Conservation (phyloP, 2,329 filamentous ascomycete species). For the Cladosporium phlei region DNA sequence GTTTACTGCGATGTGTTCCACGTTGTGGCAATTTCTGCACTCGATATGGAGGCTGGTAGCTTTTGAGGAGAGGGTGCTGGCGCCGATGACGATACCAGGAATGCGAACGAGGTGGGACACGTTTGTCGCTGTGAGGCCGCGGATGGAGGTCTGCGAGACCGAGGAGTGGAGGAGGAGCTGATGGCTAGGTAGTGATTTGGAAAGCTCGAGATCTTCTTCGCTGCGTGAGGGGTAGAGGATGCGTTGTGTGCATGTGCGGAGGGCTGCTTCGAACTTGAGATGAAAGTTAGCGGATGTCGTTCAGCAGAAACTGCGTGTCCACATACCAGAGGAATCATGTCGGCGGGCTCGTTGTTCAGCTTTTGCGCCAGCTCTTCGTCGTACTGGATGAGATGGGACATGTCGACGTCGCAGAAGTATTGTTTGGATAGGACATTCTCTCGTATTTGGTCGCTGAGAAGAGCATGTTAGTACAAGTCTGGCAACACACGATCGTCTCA, state of each 20-base stretch:
- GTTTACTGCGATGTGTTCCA: conserved; percentile 64
- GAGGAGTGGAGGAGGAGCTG: conserved; percentile 93
- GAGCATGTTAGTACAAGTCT: conserved; percentile 28
- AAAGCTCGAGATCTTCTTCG: conserved; percentile 53
- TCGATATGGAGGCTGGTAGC: conserved; percentile 80
- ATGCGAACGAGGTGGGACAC: conserved; percentile 95
- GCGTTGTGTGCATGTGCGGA: conserved; percentile 85
- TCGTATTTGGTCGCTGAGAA: conserved; percentile 77
- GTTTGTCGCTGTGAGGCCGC: conserved; percentile 85
- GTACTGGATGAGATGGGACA: conserved; percentile 91
- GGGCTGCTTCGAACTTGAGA: conserved; percentile 76
- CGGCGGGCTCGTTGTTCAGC: conserved; percentile 81
- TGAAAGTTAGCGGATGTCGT: too few species aligned
- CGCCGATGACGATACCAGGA: conserved; percentile 94
- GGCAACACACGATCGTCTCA: too few species aligned
- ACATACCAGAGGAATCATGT: conserved; percentile 85
- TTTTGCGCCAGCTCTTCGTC: conserved; percentile 92
- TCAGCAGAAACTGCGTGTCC: too few species aligned
- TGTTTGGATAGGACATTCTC: conserved; percentile 93
- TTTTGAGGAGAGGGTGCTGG: conserved; percentile 94
- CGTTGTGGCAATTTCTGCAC: conserved; percentile 78
- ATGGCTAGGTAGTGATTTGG: conserved; percentile 63
- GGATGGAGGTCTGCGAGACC: conserved; percentile 85
- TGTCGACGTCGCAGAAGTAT: conserved; percentile 93
- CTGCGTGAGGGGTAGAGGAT: conserved; percentile 80